Percentiles rank a stretch among this genome's conserved stretches.
Evolutionary conservation across 1,139 yeast species (phyloP).

Genomic region (Lodderomyces metapsilosis): DNA sequence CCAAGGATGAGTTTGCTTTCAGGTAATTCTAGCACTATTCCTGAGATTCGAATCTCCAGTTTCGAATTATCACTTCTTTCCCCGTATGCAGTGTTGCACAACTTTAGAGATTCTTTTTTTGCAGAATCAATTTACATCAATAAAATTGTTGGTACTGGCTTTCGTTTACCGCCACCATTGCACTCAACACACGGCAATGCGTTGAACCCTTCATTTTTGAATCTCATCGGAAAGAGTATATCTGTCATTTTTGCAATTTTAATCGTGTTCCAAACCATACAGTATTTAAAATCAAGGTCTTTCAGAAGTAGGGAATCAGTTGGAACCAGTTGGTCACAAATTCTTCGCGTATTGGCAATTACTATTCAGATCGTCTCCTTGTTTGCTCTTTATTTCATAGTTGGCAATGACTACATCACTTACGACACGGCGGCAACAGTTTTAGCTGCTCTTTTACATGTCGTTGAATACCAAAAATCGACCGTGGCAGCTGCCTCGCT

Average conservation of each 20-base stretch:
- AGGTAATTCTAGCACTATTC: not conserved
- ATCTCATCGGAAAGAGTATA: slow-evolving; percentile 17
- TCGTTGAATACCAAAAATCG: slow-evolving; percentile 30
- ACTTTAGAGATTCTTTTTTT: slow-evolving; percentile 2
- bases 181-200: slow-evolving; percentile 20
- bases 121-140: not conserved
- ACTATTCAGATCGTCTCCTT: slow-evolving; percentile 6
- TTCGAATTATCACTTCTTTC: slow-evolving; percentile 8
- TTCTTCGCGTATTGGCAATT: slow-evolving; percentile 10
- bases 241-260: slow-evolving; percentile 15
- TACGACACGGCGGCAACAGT: slow-evolving; percentile 3
- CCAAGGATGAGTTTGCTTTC: not conserved
- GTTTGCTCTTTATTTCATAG: slow-evolving; percentile 2
- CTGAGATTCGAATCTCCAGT: not conserved
- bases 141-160: too few species aligned
- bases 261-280: slow-evolving; percentile 21
- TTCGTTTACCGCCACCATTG: slow-evolving; percentile 12
- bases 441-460: slow-evolving; percentile 29
- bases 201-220: slow-evolving; percentile 33
- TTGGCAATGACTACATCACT: not conserved
- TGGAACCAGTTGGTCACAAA: slow-evolving; percentile 10
- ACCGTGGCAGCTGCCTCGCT: slow-evolving; percentile 27
- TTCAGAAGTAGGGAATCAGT: slow-evolving; percentile 2
- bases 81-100: slow-evolving; percentile 9
- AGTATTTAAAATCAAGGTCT: slow-evolving; percentile 3